Conservation (phyloP, 2,329 filamentous ascomycete genomes). For the Eurotiales sp. region DNA sequence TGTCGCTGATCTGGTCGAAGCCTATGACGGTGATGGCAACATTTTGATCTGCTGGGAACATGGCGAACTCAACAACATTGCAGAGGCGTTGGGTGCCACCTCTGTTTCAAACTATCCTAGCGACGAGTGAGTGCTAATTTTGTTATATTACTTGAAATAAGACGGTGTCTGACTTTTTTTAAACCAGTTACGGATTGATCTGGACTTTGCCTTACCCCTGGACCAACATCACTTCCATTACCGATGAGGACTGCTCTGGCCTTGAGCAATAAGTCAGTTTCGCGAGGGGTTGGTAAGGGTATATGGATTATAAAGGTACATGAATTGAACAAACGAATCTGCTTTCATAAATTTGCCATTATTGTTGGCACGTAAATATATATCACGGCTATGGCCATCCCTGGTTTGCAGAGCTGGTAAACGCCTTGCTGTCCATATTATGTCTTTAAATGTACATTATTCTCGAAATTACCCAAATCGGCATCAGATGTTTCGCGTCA, state of each 20-base stretch:
- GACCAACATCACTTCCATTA: conserved; percentile 40
- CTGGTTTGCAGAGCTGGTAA: no score
- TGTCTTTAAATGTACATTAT: no score
- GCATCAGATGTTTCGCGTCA: no score
- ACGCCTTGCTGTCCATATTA: no score
- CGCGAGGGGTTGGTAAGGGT: no score
- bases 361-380: no score
- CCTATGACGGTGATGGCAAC: conserved; percentile 50
- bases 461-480: no score
- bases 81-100: conserved; percentile 49
- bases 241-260: conserved; percentile 53
- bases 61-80: conserved; percentile 50
- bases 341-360: no score
- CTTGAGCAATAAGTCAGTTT: conserved; percentile 38
- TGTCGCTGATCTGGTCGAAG: conserved; percentile 49
- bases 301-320: no score
- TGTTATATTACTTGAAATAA: neutral
- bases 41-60: conserved; percentile 64
- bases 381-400: no score
- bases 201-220: conserved; percentile 56
- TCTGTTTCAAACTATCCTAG: conserved; percentile 50
- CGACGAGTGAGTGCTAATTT: conserved; percentile 35
- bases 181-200: conserved; percentile 49
- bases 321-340: no score
- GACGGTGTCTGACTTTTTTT: neutral